Evolutionary conservation across 176 grass and related monocot genomes (phyloP).

Genomic region (Thalia dealbata): DNA sequence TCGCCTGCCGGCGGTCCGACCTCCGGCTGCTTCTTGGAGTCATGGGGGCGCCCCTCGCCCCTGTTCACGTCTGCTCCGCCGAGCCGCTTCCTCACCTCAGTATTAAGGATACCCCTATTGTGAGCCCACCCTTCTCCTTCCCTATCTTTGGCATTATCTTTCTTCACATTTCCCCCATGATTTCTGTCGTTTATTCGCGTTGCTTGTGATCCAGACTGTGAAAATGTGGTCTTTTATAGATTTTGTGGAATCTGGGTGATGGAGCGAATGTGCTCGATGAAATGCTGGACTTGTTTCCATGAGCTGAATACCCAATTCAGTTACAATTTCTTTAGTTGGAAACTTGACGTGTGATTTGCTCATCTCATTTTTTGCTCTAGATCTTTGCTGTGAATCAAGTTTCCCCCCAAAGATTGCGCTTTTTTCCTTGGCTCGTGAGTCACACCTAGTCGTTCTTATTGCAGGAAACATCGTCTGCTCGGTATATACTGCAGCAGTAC

Average conservation of each 20-base stretch:
- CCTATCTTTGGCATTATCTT: neutral
- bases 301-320: too few relatives aligned
- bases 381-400: too few relatives aligned
- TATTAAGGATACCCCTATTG: constrained; percentile 15
- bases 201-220: neutral
- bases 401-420: neutral
- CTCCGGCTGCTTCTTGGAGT: constrained; percentile 4
- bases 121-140: neutral
- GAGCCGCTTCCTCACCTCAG: constrained; percentile 12
- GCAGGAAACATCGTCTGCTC: constrained; percentile 9
- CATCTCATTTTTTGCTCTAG: too few relatives aligned
- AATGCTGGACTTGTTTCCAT: neutral
- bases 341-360: too few relatives aligned
- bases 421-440: neutral
- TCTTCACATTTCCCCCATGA: too few relatives aligned
- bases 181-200: neutral
- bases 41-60: constrained; percentile 8
- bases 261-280: neutral
- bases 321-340: too few relatives aligned
- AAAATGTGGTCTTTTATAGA: neutral
- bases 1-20: neutral
- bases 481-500: constrained; percentile 16
- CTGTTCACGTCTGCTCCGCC: constrained; percentile 2
- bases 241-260: neutral
- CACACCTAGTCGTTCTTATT: too few relatives aligned